Base-by-base conservation (phyloP, 805 yeast genomes). In the Candida silvicultrix region DNA sequence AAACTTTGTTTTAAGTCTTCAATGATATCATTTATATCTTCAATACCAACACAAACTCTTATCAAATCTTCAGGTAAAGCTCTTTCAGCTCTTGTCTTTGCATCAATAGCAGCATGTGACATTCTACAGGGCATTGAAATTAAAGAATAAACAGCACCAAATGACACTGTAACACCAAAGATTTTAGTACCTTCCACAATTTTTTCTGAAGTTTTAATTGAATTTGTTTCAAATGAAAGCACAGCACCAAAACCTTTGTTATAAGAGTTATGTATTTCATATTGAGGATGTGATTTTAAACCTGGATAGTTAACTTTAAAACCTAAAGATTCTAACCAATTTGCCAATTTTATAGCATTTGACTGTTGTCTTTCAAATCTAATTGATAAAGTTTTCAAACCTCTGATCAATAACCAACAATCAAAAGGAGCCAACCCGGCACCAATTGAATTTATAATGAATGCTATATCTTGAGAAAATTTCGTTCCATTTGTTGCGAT, bases 21-120 rank as follows among this genome's bases (percentile, higher is more conserved):
- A 42, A 89, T 83, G 61, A 90, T 72, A 62, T 90, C 98, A 48
- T 79, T 83, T 36, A 76, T 69, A 61, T 83, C 81, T 63, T 90
- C 98, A 50, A 90, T 90, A 48, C 98, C 98, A 43, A 90, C 83
- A 63, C 97, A 90, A 46, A 90, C 74, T 58, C 98, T 76, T 55
- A 90, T 81, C 59, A 90, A 73, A 62, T 92, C 97, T 65, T 90
- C 97, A 2, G 97, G 96, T 68, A 90, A 81, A 40, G 82, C 89
- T 63, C 98, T 80, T 64, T 85, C 95, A 42, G 81, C 82, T 65
- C 97, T 80, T 4, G 88, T 82, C 59, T 86, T 80, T 22, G 89
- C 84, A 56, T 89, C 96, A 51, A 90, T 90, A 3, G 96, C 84
- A n/a, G 97, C 97, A 62, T 90, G 98, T 7, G 96, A 87, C 97